A percentile compares a stretch with the other conserved stretches of the same genome.
Conservation (phyloP, 2,329 filamentous ascomycete species). For the Aspergillus hiratsukae region DNA sequence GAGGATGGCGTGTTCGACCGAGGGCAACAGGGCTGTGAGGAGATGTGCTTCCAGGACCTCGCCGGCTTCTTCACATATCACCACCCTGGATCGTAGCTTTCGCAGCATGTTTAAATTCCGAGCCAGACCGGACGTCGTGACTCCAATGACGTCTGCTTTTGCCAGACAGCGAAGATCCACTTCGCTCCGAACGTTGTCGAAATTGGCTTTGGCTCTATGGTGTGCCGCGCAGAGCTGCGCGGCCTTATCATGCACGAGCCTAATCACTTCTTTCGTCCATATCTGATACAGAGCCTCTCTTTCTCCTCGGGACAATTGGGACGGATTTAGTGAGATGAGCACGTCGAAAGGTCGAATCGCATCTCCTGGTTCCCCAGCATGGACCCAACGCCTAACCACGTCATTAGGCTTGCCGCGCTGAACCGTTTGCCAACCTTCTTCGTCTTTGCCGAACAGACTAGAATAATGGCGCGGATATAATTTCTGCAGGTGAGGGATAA, state of each 20-base stretch:
- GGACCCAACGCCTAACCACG: not conserved
- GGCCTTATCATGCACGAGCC: not conserved
- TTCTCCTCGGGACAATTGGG: not conserved
- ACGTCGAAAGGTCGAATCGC: conserved; percentile 1
- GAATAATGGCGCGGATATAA: not conserved
- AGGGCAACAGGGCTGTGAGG: conserved; percentile 35
- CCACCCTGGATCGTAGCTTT: conserved; percentile 35
- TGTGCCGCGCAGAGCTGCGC: not conserved
- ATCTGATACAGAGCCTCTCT: not conserved
- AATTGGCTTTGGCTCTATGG: not conserved
- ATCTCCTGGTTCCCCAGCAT: not conserved
- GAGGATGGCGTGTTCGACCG: conserved; percentile 37
- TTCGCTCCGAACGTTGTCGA: conserved; percentile 13
- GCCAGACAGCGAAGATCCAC: conserved; percentile 21
- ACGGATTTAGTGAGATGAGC: not conserved
- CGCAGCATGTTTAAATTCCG: conserved; percentile 41
- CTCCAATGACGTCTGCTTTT: conserved; percentile 47
- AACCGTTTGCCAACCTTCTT: not conserved
- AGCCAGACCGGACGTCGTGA: conserved; percentile 52
- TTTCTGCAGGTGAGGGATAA: not conserved
- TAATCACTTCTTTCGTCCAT: not conserved
- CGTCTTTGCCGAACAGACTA: not conserved
- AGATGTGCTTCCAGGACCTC: conserved; percentile 63
- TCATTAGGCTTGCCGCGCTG: not conserved
- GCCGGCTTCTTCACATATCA: conserved; percentile 65